Evolutionary conservation across 768 basidiomycete genomes (phyloP).

Genomic region (Strobilomyces dryophilus): DNA sequence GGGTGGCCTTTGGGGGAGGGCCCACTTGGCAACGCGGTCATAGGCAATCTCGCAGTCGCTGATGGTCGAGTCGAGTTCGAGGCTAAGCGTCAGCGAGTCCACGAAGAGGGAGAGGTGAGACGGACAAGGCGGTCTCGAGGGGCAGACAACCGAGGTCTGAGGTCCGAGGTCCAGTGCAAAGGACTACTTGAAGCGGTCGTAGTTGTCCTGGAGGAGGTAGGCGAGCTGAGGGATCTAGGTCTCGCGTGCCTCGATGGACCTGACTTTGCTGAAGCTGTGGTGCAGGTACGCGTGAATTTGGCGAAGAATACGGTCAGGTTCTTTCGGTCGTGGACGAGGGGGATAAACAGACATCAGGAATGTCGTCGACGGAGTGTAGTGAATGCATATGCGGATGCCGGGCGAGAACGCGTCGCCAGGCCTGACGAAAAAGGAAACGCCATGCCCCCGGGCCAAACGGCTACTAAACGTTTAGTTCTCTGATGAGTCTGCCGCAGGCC

Average conservation of each 20-base stretch:
- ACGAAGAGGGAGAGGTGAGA: slow-evolving; percentile 20
- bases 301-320: not conserved
- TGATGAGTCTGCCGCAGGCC: too few relatives aligned
- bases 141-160: slow-evolving; percentile 67
- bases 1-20: slow-evolving; percentile 53
- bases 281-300: slow-evolving; percentile 56
- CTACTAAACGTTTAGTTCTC: too few relatives aligned
- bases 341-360: slow-evolving; percentile 41
- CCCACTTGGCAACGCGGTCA: slow-evolving; percentile 69
- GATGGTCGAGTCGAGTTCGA: slow-evolving; percentile 57
- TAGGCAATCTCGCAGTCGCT: slow-evolving; percentile 53
- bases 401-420: too few relatives aligned
- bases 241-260: slow-evolving; percentile 63
- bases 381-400: too few relatives aligned
- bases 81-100: slow-evolving; percentile 34
- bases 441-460: too few relatives aligned
- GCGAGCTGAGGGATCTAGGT: slow-evolving; percentile 72
- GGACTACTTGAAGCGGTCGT: slow-evolving; percentile 53
- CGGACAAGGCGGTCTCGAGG: slow-evolving; percentile 54
- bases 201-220: slow-evolving; percentile 73
- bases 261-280: slow-evolving; percentile 67
- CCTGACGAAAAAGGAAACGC: too few relatives aligned
- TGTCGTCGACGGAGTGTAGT: slow-evolving; percentile 50
- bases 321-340: not conserved
- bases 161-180: too few relatives aligned